phyloP scores from a whole-genome alignment of 305 asterid species.

The Ilex paraguariensis region DNA sequence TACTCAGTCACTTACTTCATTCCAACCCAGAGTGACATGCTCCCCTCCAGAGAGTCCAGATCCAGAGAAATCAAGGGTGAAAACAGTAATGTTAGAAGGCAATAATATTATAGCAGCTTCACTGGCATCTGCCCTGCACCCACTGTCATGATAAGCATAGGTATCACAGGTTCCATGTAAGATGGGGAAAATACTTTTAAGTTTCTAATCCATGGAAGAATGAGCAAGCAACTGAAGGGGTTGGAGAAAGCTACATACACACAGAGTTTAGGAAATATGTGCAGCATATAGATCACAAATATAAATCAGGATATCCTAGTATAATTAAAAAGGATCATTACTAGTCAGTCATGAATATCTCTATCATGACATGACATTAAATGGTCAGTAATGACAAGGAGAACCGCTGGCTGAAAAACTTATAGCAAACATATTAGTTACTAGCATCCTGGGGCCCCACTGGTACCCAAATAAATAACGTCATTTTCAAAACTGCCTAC shows the following conservation, averaged over 20 bases:
- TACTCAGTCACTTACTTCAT: constrained; percentile 59
- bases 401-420: no score
- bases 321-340: no score
- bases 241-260: neutral
- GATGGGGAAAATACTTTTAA: constrained; percentile 6
- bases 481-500: no score
- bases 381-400: no score
- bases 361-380: no score
- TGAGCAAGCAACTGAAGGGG: neutral
- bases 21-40: constrained; percentile 89
- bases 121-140: constrained; percentile 95
- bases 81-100: constrained; percentile 81
- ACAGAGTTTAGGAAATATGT: neutral
- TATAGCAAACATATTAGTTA: no score
- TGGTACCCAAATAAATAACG: no score
- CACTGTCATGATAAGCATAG: constrained; percentile 45
- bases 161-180: constrained; percentile 7
- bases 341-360: no score
- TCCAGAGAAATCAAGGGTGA: constrained; percentile 92
- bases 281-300: no score
- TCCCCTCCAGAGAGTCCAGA: constrained; percentile 97
- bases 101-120: constrained; percentile 94
- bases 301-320: no score
- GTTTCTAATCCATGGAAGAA: neutral
- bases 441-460: no score